Evolutionary conservation across 2,329 filamentous ascomycete species (phyloP).

Genomic region (Metarhizium album): DNA sequence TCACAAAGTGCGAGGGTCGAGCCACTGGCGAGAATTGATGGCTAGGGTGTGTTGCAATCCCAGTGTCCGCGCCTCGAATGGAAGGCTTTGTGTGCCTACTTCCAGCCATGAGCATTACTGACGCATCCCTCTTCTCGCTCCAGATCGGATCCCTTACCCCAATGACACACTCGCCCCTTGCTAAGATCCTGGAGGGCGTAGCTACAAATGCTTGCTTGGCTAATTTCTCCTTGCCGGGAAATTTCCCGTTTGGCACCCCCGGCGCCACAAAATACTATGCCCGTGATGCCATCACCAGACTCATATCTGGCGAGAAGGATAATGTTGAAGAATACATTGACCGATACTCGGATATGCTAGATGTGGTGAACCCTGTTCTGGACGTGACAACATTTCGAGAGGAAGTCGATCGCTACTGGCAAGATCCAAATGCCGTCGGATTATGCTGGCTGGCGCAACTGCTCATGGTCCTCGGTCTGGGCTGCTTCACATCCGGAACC

Average conservation of each 20-base stretch:
- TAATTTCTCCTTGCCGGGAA: conserved; percentile 24
- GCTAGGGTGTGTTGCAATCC: conserved; percentile 18
- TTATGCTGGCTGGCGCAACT: conserved; percentile 24
- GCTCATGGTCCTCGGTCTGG: conserved; percentile 25
- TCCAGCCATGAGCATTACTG: background rate
- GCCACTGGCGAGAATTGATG: conserved; percentile 26
- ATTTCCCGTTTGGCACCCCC: conserved; percentile 28
- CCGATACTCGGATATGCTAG: conserved; percentile 21
- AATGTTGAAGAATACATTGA: conserved; percentile 17
- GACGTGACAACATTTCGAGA: conserved; percentile 18
- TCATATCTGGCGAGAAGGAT: conserved; percentile 18
- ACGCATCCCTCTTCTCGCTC: background rate
- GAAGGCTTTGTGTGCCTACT: background rate
- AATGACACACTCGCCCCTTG: conserved; percentile 15
- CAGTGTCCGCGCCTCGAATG: background rate
- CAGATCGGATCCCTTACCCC: conserved; percentile 18
- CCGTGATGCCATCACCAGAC: conserved; percentile 19
- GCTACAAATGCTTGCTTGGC: conserved; percentile 25
- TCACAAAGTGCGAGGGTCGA: conserved; percentile 23
- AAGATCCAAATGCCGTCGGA: conserved; percentile 17
- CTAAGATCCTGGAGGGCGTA: conserved; percentile 19
- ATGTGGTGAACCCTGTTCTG: conserved; percentile 24
- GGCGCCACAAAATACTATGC: conserved; percentile 22
- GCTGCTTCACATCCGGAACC: conserved; percentile 20
- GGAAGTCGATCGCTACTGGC: conserved; percentile 23